Evolutionary conservation across 192 early-diverging fungal genomes (phyloP).

Genomic region (Dimargaris verticillata): DNA sequence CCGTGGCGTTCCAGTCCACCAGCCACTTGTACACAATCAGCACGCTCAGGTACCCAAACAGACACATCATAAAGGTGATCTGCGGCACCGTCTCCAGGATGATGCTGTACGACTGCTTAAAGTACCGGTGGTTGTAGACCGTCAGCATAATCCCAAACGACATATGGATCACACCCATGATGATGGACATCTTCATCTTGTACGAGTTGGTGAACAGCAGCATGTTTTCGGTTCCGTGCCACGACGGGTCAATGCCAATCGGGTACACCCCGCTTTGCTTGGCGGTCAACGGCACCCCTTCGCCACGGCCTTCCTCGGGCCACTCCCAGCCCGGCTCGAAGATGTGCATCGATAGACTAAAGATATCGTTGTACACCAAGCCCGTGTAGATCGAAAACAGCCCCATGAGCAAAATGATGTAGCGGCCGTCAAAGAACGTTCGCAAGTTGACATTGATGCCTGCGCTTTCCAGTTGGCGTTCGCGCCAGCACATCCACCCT

Average conservation of each 20-base stretch:
- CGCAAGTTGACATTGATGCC: slow-evolving; percentile 40
- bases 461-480: slow-evolving; percentile 60
- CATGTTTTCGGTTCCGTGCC: slow-evolving; percentile 86
- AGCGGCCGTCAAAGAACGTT: slow-evolving; percentile 89
- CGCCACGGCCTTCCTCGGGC: slow-evolving; percentile 38
- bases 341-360: slow-evolving; percentile 61
- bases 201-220: slow-evolving; percentile 96
- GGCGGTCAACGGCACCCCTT: slow-evolving; percentile 39
- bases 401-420: slow-evolving; percentile 96
- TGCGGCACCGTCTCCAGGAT: slow-evolving; percentile 83
- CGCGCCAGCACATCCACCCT: slow-evolving; percentile 57
- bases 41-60: slow-evolving; percentile 92
- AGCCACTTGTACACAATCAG: slow-evolving; percentile 94
- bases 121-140: slow-evolving; percentile 81
- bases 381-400: slow-evolving; percentile 96
- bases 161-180: slow-evolving; percentile 96
- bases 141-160: slow-evolving; percentile 80
- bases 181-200: slow-evolving; percentile 99
- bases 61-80: slow-evolving; percentile 75
- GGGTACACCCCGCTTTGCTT: slow-evolving; percentile 52
- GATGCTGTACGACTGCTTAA: slow-evolving; percentile 64
- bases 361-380: slow-evolving; percentile 95
- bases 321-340: slow-evolving; percentile 68
- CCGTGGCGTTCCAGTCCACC: slow-evolving; percentile 68
- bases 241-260: slow-evolving; percentile 82